Evolutionary conservation across 2,329 filamentous ascomycete genomes (phyloP).

Genomic region (Cercospora canescens): DNA sequence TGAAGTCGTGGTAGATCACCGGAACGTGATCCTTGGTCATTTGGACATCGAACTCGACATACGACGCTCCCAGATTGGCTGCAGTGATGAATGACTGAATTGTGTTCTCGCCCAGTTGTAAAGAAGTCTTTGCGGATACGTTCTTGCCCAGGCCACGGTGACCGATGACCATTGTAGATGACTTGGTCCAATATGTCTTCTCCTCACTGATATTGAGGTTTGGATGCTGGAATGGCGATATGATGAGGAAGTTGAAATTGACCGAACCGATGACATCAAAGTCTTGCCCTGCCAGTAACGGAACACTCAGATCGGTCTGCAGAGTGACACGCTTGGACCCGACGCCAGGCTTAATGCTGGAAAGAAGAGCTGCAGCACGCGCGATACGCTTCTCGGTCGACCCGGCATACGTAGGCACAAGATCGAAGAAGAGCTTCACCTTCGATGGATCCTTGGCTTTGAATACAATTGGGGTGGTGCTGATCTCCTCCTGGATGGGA

Average conservation of each 20-base stretch:
- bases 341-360: constrained; percentile 77
- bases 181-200: constrained; percentile 95
- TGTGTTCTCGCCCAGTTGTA: constrained; percentile 96
- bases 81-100: constrained; percentile 94
- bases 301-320: constrained; percentile 88
- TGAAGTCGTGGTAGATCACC: constrained; percentile 97
- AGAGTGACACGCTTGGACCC: constrained; percentile 87
- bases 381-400: constrained; percentile 78
- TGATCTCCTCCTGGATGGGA: constrained; percentile 89
- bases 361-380: constrained; percentile 83
- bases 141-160: constrained; percentile 87
- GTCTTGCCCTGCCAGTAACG: constrained; percentile 77
- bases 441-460: constrained; percentile 73
- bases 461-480: constrained; percentile 91
- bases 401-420: constrained; percentile 92
- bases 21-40: constrained; percentile 98
- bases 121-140: constrained; percentile 72
- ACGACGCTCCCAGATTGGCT: constrained; percentile 80
- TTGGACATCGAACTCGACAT: constrained; percentile 82
- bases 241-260: constrained; percentile 94
- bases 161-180: constrained; percentile 79
- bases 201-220: constrained; percentile 90
- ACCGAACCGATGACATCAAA: constrained; percentile 91
- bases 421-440: constrained; percentile 90
- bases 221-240: constrained; percentile 90